Percentiles rank a stretch among this genome's conserved stretches.
Conservation (phyloP, 2,329 filamentous ascomycete genomes). For the Madurella fahalii region DNA sequence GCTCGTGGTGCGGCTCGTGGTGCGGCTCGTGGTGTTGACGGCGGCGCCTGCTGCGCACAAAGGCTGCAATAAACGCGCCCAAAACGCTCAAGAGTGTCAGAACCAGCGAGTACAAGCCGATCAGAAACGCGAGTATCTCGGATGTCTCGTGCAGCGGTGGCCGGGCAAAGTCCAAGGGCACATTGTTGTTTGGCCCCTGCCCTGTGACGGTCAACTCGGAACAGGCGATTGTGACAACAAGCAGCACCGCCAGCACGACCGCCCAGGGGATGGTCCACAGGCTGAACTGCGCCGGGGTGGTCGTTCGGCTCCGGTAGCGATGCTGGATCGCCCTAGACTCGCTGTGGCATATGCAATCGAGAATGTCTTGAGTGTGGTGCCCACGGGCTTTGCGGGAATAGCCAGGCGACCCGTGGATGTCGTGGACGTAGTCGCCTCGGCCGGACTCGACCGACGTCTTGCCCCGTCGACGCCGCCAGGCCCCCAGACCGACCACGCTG, state of each 20-base stretch:
- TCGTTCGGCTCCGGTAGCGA: slow-evolving; percentile 18
- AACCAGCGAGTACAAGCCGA: slow-evolving; percentile 24
- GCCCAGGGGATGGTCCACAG: slow-evolving; percentile 26
- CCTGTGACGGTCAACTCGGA: slow-evolving; percentile 23
- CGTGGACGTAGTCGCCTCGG: slow-evolving; percentile 1
- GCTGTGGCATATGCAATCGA: slow-evolving; percentile 21
- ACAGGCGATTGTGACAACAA: slow-evolving; percentile 19
- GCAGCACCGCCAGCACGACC: slow-evolving; percentile 19
- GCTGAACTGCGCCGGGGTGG: slow-evolving; percentile 20
- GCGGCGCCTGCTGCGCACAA: slow-evolving; percentile 5
- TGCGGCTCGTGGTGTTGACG: neutral
- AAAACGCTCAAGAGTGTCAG: slow-evolving; percentile 22
- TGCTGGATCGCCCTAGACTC: slow-evolving; percentile 19
- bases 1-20: too few relatives aligned
- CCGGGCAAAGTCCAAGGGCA: slow-evolving; percentile 23
- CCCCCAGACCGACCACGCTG: slow-evolving; percentile 8
- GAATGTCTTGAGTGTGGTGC: slow-evolving; percentile 23
- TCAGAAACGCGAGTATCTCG: slow-evolving; percentile 23
- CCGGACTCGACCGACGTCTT: slow-evolving; percentile 18
- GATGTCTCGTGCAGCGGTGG: slow-evolving; percentile 25
- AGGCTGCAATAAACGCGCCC: slow-evolving; percentile 9
- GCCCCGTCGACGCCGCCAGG: neutral
- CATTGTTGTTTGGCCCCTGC: slow-evolving; percentile 22
- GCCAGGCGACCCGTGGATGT: slow-evolving; percentile 13
- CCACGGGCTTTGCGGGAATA: slow-evolving; percentile 21